Evolutionary conservation across 345 rosid species (phyloP), one percentile per base, ranked within the genome.

Genomic region (Cardamine resedifolia): DNA sequence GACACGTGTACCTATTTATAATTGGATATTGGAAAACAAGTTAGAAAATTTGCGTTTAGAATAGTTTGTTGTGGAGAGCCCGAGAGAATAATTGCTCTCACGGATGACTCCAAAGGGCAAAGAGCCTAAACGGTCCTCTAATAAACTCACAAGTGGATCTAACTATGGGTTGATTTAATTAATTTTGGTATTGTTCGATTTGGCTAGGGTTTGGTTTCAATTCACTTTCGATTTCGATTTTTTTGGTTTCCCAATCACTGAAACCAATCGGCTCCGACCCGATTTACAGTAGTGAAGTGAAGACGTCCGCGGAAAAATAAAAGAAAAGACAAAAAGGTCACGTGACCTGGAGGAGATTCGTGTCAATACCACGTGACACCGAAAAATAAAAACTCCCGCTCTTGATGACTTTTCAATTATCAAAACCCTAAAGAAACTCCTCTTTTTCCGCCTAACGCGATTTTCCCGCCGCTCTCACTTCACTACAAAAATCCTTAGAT

Each of bases 381-480:
- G 41, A 12, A 16, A 28, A 30, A 50, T 33, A 20, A 48, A 23
- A 23, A 27, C 27, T 72, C 81, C 74, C 81, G 71, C 81, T 69
- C 56, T 10, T 67, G 2, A 12, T 3, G 23, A 18, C 55, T 44
- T 73, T 73, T 76, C 31, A 39, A 39, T 4, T 14, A 39, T 39
- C 45, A 64, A 77, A 75, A 64, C 76, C 78, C 81, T 78, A 61
- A 61, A 12, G 2, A 26, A 63, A 24, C 23, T 48, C 16, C 9
- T 39, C 9, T 66, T 62, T 66, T 66, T 68, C 77, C 73, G 50
- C 34, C 56, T 1, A 58, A 27, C 64, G 18, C 69, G 49, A 41
- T 59, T 71, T 77, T 81, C 88, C 86, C 88, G 83, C 88, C 72
- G 38, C 71, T 78, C 63, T 66, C 31, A 71, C 21, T 71, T 58